These are phyloP conservation scores for Pleurotus giganteus DNA, from an alignment of 768 basidiomycete genomes.

Conservation along the genomic window DNA sequence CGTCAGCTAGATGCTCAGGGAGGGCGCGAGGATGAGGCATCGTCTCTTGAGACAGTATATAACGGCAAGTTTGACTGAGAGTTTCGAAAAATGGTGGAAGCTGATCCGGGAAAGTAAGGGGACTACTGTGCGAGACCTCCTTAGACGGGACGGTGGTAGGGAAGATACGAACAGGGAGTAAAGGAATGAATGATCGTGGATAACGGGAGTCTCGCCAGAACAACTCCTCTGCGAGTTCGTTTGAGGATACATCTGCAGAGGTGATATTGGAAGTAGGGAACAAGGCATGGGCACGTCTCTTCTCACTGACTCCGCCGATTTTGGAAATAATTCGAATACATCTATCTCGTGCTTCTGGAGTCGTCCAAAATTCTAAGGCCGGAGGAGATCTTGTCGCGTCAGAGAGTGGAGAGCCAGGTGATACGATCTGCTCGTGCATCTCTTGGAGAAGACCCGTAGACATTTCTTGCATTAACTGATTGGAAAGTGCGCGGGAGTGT, in stretches of 20 bases:
- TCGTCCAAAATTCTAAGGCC: conserved; percentile 74
- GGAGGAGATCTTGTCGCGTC: not conserved
- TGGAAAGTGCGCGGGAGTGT: conserved; percentile 67
- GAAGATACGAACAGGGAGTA: conserved; percentile 58
- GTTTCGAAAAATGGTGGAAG: conserved; percentile 41
- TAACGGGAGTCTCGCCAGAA: conserved; percentile 72
- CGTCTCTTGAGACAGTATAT: conserved; percentile 50
- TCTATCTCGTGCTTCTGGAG: conserved; percentile 68
- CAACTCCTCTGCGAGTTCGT: conserved; percentile 31
- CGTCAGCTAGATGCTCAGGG: conserved; percentile 12
- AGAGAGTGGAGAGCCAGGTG: conserved; percentile 11
- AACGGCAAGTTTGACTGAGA: conserved; percentile 50
- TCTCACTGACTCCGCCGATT: conserved; percentile 74
- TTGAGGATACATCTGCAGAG: conserved; percentile 12
- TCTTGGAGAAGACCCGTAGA: conserved; percentile 58
- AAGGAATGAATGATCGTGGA: conserved; percentile 46
- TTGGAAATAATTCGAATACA: conserved; percentile 76
- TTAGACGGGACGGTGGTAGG: conserved; percentile 23
- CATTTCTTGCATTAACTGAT: conserved; percentile 79
- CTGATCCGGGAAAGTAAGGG: not conserved
- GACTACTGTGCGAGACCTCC: conserved; percentile 3
- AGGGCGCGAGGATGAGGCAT: conserved; percentile 32
- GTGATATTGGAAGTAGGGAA: conserved; percentile 30
- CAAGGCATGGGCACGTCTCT: conserved; percentile 58
- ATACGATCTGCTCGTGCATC: conserved; percentile 46